Evolutionary conservation across 768 basidiomycete species (phyloP).

Genomic region (Auriscalpium microsporum): DNA sequence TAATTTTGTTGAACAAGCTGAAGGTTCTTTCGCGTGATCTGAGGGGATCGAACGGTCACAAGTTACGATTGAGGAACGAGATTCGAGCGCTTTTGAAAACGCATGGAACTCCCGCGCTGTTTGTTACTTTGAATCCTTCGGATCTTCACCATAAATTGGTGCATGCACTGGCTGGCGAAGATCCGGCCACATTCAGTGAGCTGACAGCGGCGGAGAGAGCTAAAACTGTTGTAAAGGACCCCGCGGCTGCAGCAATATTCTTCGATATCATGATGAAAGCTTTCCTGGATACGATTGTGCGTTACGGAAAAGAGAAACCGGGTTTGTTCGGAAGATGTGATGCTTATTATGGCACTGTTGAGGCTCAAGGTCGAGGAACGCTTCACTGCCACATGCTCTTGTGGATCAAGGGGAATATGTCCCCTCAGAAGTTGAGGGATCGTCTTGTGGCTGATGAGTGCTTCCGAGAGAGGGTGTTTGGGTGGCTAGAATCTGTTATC

Average conservation of each 20-base stretch:
- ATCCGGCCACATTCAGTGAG: slow-evolving; percentile 30
- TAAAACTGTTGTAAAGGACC: slow-evolving; percentile 30
- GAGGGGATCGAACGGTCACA: not conserved
- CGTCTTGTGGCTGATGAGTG: slow-evolving; percentile 1
- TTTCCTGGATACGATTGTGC: slow-evolving; percentile 22
- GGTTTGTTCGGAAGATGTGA: slow-evolving; percentile 37
- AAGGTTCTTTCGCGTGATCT: not conserved
- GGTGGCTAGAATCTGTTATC: slow-evolving; percentile 22
- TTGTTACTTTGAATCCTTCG: slow-evolving; percentile 27
- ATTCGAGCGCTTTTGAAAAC: not conserved
- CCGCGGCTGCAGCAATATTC: slow-evolving; percentile 30
- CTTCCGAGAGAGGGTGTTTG: slow-evolving; percentile 17
- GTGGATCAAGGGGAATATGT: slow-evolving; percentile 24
- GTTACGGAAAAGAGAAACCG: slow-evolving; percentile 5
- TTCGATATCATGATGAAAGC: slow-evolving; percentile 34
- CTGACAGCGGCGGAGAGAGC: slow-evolving; percentile 27
- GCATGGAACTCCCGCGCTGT: not conserved
- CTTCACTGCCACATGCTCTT: slow-evolving; percentile 35
- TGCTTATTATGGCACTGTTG: slow-evolving; percentile 33
- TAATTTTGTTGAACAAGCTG: not conserved
- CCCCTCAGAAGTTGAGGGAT: not conserved
- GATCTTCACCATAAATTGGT: slow-evolving; percentile 35
- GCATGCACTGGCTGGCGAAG: slow-evolving; percentile 27
- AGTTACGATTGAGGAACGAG: not conserved
- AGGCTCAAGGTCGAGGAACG: slow-evolving; percentile 36